A percentile compares a stretch with the other conserved stretches of the same genome.
Evolutionary conservation across 2,329 filamentous ascomycete species (phyloP).

Genomic region (Didymella sp.): DNA sequence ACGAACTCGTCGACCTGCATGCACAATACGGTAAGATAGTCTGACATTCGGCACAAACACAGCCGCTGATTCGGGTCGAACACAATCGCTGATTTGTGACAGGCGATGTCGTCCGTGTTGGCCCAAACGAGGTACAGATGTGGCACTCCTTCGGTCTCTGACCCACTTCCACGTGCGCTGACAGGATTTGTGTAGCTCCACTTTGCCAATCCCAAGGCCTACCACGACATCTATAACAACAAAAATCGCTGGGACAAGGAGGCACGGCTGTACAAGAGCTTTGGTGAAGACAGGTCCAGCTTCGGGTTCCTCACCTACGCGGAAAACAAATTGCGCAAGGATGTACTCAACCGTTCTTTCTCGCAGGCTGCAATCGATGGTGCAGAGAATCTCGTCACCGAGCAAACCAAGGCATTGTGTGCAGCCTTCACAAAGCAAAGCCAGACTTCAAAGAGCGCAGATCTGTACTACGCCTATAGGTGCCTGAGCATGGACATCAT

Average conservation of each 20-base stretch:
- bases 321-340: slow-evolving; percentile 52
- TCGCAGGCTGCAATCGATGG: slow-evolving; percentile 50
- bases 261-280: slow-evolving; percentile 48
- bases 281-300: slow-evolving; percentile 53
- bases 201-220: slow-evolving; percentile 52
- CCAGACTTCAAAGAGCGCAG: slow-evolving; percentile 24
- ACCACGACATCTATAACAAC: slow-evolving; percentile 54
- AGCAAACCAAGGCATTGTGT: slow-evolving; percentile 47
- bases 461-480: slow-evolving; percentile 39
- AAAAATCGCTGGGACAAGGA: slow-evolving; percentile 55
- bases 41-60: background rate
- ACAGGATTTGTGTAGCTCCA: slow-evolving; percentile 48
- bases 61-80: slow-evolving; percentile 13
- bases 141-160: background rate
- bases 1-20: slow-evolving; percentile 37
- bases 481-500: slow-evolving; percentile 40
- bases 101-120: slow-evolving; percentile 40
- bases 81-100: slow-evolving; percentile 16
- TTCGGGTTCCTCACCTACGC: slow-evolving; percentile 53
- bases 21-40: slow-evolving; percentile 34
- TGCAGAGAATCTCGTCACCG: slow-evolving; percentile 47
- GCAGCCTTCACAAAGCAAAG: slow-evolving; percentile 37
- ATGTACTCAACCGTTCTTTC: slow-evolving; percentile 53
- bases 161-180: slow-evolving; percentile 6
- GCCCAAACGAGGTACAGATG: slow-evolving; percentile 37